phyloP scores from a whole-genome alignment of 2,329 filamentous ascomycete genomes.

The Venturia carpophila region DNA sequence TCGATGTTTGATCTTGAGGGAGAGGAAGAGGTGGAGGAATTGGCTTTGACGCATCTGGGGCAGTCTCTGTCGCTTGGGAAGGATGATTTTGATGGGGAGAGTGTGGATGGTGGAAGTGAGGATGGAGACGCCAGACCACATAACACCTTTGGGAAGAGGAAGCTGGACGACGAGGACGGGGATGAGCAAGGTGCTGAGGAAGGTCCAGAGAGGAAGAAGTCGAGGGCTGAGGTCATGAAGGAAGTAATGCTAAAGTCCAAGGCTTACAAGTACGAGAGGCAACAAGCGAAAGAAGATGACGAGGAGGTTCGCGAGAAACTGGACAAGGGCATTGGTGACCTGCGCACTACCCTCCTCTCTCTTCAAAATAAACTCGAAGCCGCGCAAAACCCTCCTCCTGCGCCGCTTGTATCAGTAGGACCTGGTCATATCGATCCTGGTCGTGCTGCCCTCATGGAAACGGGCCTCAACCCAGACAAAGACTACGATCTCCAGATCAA shows the following conservation, averaged over 20 bases:
- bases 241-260: conserved; percentile 98
- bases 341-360: conserved; percentile 62
- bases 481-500: conserved; percentile 81
- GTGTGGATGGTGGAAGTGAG: conserved; percentile 48
- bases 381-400: conserved; percentile 23
- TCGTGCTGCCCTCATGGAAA: conserved; percentile 52
- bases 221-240: conserved; percentile 95
- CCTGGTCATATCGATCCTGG: conserved; percentile 48
- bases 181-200: conserved; percentile 40
- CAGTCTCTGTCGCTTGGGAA: conserved; percentile 62
- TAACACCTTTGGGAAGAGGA: conserved; percentile 34
- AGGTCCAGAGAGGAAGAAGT: conserved; percentile 78
- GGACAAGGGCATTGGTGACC: conserved; percentile 71
- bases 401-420: conserved; percentile 30
- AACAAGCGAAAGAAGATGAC: conserved; percentile 86
- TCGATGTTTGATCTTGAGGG: conserved; percentile 86
- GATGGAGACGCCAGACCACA: conserved; percentile 29
- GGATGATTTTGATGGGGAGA: conserved; percentile 75
- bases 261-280: conserved; percentile 85
- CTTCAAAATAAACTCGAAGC: conserved; percentile 29
- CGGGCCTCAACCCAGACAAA: conserved; percentile 63
- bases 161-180: conserved; percentile 44
- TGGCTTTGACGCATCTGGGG: conserved; percentile 75
- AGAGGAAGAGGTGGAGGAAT: conserved; percentile 58
- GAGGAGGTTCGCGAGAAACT: conserved; percentile 77